A percentile compares a stretch with the other conserved stretches of the same genome.
Evolutionary conservation across 257 asterid species (phyloP).

Genomic region (Echites panduratus): DNA sequence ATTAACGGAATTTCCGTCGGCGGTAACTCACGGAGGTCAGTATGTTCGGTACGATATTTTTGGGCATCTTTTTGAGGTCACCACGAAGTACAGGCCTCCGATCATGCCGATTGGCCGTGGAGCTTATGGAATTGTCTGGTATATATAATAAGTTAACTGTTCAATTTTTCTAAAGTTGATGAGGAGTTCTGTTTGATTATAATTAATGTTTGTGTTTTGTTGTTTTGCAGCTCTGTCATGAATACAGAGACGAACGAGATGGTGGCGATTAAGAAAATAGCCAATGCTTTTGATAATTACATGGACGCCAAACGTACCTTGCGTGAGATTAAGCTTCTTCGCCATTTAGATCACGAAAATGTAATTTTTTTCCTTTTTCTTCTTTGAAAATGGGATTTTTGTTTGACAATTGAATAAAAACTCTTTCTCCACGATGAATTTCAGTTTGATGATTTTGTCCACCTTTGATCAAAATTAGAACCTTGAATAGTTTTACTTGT

Average conservation of each 20-base stretch:
- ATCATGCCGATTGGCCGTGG: slow-evolving; percentile 97
- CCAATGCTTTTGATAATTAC: slow-evolving; percentile 81
- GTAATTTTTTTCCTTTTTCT: slow-evolving; percentile 24
- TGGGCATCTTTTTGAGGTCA: slow-evolving; percentile 71
- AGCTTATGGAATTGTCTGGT: slow-evolving; percentile 98
- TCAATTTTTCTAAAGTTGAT: background rate
- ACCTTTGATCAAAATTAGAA: background rate
- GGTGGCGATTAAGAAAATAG: slow-evolving; percentile 96
- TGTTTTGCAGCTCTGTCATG: slow-evolving; percentile 62
- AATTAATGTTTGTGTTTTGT: background rate
- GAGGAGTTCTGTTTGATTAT: background rate
- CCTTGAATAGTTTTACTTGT: background rate
- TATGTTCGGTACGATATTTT: slow-evolving; percentile 67
- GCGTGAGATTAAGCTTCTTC: slow-evolving; percentile 94
- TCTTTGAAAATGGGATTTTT: background rate
- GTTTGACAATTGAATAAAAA: background rate
- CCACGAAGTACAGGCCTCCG: slow-evolving; percentile 75
- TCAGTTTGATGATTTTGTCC: background rate
- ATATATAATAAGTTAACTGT: background rate
- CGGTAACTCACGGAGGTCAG: slow-evolving; percentile 66
- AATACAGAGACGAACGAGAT: slow-evolving; percentile 84
- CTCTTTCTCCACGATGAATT: background rate
- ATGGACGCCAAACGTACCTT: slow-evolving; percentile 95
- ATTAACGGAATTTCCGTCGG: slow-evolving; percentile 67
- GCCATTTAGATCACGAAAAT: slow-evolving; percentile 92